Evolutionary conservation across 768 basidiomycete genomes (phyloP).

Genomic region (Pulveroboletus sp.): DNA sequence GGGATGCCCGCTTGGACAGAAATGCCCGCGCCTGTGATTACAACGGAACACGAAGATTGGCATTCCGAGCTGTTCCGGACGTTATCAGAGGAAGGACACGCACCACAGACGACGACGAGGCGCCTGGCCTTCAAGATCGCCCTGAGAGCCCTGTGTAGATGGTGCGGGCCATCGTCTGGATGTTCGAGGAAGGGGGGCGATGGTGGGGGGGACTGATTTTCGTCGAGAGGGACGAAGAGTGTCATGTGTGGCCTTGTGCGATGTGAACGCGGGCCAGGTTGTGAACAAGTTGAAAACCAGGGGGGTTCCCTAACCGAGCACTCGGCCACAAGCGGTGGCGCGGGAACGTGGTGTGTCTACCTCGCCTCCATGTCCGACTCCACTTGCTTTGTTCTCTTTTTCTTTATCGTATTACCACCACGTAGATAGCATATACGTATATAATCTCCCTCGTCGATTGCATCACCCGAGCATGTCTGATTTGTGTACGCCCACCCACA

Average conservation of each 20-base stretch:
- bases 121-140: constrained; percentile 75
- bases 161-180: constrained; percentile 41
- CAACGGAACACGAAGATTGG: background rate
- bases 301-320: constrained; percentile 19
- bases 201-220: constrained; percentile 41
- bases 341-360: too few species aligned
- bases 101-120: constrained; percentile 84
- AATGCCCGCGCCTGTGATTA: constrained; percentile 71
- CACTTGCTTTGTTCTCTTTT: constrained; percentile 13
- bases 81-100: constrained; percentile 30
- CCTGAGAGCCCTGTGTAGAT: constrained; percentile 53
- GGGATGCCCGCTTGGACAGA: constrained; percentile 87
- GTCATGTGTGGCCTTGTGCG: constrained; percentile 47
- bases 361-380: too few species aligned
- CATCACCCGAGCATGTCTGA: constrained; percentile 15
- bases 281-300: constrained; percentile 23
- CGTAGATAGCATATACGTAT: constrained; percentile 9
- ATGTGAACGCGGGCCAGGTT: constrained; percentile 24
- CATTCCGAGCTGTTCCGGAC: constrained; percentile 7
- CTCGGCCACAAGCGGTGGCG: constrained; percentile 21
- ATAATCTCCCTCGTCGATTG: background rate
- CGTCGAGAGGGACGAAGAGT: constrained; percentile 57
- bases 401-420: constrained; percentile 14
- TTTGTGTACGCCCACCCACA: constrained; percentile 5
- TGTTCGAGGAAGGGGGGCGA: constrained; percentile 54